Evolutionary conservation across 106 monocot species (phyloP).

Genomic region (Dioscorea dumetorum): DNA sequence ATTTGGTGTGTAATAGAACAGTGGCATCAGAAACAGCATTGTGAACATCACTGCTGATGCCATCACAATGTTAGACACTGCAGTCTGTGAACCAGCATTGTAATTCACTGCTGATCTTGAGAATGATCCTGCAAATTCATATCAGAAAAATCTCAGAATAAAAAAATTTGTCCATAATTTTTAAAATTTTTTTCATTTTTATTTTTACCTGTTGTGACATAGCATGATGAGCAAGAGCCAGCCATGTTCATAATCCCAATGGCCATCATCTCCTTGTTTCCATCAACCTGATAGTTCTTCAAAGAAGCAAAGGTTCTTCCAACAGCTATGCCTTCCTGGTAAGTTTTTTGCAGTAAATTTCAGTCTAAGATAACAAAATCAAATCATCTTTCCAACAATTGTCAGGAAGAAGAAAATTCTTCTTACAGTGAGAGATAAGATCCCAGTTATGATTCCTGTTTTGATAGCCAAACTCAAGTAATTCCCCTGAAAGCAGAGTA

Average conservation of each 20-base stretch:
- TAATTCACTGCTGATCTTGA: constrained; percentile 74
- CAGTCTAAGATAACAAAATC: background rate
- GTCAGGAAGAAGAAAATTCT: background rate
- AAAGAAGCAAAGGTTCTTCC: constrained; percentile 92
- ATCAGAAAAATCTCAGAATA: background rate
- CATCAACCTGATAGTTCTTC: constrained; percentile 86
- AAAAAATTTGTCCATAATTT: background rate
- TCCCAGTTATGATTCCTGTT: constrained; percentile 79
- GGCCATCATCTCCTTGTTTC: constrained; percentile 98
- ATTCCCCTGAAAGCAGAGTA: constrained; percentile 51
- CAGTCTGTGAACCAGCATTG: constrained; percentile 58
- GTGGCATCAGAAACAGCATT: constrained; percentile 66
- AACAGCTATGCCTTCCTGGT: constrained; percentile 92
- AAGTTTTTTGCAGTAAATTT: background rate
- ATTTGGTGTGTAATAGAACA: constrained; percentile 74
- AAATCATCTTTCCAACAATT: too few relatives aligned
- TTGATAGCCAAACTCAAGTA: constrained; percentile 58
- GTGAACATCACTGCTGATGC: constrained; percentile 66
- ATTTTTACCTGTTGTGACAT: constrained; percentile 74
- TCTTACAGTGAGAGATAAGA: constrained; percentile 77
- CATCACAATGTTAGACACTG: constrained; percentile 70
- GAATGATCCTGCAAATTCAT: constrained; percentile 30
- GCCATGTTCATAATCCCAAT: constrained; percentile 94
- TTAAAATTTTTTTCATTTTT: background rate
- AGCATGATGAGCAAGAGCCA: constrained; percentile 89